phyloP scores from a whole-genome alignment of 352 stramenopile genomes.

The Phytophthora nicotianae region DNA sequence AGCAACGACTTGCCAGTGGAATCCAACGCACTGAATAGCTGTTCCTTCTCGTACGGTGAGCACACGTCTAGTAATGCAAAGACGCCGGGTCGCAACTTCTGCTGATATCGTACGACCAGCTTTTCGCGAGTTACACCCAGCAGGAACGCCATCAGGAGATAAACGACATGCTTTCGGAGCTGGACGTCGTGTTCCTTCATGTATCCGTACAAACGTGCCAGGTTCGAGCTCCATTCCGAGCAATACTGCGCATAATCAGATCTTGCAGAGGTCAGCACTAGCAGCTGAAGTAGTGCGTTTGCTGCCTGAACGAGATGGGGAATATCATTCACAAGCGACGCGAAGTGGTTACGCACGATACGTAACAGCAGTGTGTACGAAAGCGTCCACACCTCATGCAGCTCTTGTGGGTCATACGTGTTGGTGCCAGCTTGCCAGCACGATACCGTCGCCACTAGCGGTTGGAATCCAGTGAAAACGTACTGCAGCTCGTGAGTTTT shows the following conservation, averaged over 20 bases:
- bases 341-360: slow-evolving; percentile 79
- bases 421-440: slow-evolving; percentile 31
- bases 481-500: slow-evolving; percentile 74
- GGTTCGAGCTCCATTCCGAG: slow-evolving; percentile 81
- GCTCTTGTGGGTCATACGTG: slow-evolving; percentile 30
- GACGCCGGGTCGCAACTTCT: slow-evolving; percentile 72
- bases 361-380: slow-evolving; percentile 82
- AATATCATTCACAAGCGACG: slow-evolving; percentile 67
- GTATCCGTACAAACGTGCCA: slow-evolving; percentile 86
- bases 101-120: slow-evolving; percentile 60
- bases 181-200: slow-evolving; percentile 82
- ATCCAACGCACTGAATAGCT: slow-evolving; percentile 83
- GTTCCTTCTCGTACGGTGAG: slow-evolving; percentile 85
- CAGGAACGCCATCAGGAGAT: slow-evolving; percentile 77
- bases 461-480: slow-evolving; percentile 70
- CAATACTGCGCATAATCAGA: slow-evolving; percentile 29
- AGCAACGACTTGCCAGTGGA: slow-evolving; percentile 85
- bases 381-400: slow-evolving; percentile 79
- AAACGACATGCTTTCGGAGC: slow-evolving; percentile 87
- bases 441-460: slow-evolving; percentile 42
- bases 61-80: slow-evolving; percentile 86
- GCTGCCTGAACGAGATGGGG: slow-evolving; percentile 69
- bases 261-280: slow-evolving; percentile 42
- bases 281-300: slow-evolving; percentile 71
- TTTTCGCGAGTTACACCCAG: slow-evolving; percentile 62